Base-by-base conservation (phyloP, 1,284 basidiomycete genomes). In the Cystobasidium pallidum region DNA sequence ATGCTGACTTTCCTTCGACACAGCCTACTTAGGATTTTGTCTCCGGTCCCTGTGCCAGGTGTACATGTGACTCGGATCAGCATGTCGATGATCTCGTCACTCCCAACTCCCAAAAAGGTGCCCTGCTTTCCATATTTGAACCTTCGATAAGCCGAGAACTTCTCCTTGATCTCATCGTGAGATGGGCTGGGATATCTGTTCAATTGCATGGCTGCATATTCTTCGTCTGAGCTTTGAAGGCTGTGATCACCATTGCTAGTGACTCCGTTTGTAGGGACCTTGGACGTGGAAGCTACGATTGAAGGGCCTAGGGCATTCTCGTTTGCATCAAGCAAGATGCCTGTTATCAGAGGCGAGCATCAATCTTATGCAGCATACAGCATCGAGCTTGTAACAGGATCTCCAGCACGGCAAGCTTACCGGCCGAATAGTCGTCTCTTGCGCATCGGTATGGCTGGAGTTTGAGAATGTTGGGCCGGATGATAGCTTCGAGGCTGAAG, bases 11-110 rank as follows among this genome's bases (percentile, higher is more conserved):
- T 6, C 21, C 26, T 15, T 30, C 10, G 8, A 26, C 28, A 41
- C 15, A 15, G 41, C 71, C 89, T 92, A 49, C 88, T 90, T 77
- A 95, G 80, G 41, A 94, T 88, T 79, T 88, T 90, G 79, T 98
- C 68, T 32, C 68, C 68, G 41, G 36, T 52, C 11, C 61, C 91
- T 74, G 85, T 83, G 1, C 86, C 90, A 0, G 96, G 96, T 0
- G 84, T 83, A 77, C 94, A 93, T 76, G 91, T 89, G 49, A 97
- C 88, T 11, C 96, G 87, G 83, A 95, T 94, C 64, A 99, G 85
- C 70, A 99, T 83, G 81, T 99, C 96, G 76, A 99, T 94, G 58
- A 95, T 90, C 80, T 99, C 96, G 82, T 99, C 96, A 0, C 91
- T 93, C 0, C 96, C 96, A 0, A 99, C 96, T 17, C 96, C 95